Evolutionary conservation across 108 stramenopile species (phyloP).

Genomic region (Cyclotella baltica): DNA sequence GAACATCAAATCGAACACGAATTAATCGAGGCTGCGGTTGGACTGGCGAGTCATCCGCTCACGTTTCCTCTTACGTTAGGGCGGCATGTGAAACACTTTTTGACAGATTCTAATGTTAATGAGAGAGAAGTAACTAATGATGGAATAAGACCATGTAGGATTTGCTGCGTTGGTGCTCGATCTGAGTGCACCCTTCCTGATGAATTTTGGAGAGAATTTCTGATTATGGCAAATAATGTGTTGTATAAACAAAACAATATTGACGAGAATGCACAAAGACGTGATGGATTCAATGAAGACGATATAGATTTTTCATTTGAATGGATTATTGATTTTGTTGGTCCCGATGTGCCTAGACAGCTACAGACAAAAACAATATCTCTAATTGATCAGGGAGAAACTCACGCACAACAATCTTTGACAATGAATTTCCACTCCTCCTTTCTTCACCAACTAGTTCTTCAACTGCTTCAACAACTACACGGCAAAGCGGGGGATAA

Average conservation of each 20-base stretch:
- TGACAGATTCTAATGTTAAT: not conserved
- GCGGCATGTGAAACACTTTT: conserved; percentile 4
- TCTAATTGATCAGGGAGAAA: not conserved
- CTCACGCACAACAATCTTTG: conserved; percentile 7
- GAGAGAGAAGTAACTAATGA: not conserved
- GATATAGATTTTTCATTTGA: not conserved
- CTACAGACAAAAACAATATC: conserved; percentile 36
- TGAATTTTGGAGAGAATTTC: conserved; percentile 86
- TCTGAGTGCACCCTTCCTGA: conserved; percentile 87
- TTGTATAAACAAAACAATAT: too few relatives aligned
- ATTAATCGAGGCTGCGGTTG: conserved; percentile 37
- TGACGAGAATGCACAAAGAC: conserved; percentile 10
- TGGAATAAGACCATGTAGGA: conserved; percentile 5
- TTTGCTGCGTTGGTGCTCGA: conserved; percentile 86
- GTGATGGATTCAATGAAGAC: not conserved
- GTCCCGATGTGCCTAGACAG: conserved; percentile 72
- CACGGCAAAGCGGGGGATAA: not conserved
- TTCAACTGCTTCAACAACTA: conserved; percentile 23
- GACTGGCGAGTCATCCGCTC: conserved; percentile 72
- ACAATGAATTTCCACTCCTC: conserved; percentile 52
- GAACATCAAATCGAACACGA: conserved; percentile 9
- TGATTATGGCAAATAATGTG: conserved; percentile 42
- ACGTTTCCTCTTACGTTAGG: conserved; percentile 81
- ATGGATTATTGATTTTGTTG: conserved; percentile 74
- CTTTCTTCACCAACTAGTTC: conserved; percentile 48